Evolutionary conservation across 805 yeast species (phyloP).

Genomic region (Priceomyces fermenticarens): DNA sequence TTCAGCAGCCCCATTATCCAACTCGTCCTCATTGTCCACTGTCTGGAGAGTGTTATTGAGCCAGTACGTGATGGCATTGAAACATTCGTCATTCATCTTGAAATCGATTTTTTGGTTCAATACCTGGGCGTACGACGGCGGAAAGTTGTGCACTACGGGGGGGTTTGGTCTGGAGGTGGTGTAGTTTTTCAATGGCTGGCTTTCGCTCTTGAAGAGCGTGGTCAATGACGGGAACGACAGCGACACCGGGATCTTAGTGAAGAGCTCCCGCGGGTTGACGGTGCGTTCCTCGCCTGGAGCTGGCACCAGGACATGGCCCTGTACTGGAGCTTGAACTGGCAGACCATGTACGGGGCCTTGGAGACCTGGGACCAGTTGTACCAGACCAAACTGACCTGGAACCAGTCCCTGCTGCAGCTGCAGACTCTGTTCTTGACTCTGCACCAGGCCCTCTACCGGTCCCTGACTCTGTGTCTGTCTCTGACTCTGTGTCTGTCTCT

Average conservation of each 20-base stretch:
- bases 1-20: slow-evolving; percentile 14
- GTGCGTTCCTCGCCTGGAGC: slow-evolving; percentile 19
- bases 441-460: no score
- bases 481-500: no score
- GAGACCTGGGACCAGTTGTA: no score
- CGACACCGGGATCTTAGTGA: slow-evolving; percentile 10
- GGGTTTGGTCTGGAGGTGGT: background rate
- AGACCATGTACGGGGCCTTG: no score
- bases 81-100: slow-evolving; percentile 39
- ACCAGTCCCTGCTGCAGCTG: no score
- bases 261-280: slow-evolving; percentile 31
- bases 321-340: no score
- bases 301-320: no score
- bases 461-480: no score
- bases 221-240: slow-evolving; percentile 11
- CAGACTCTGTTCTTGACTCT: no score
- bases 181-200: slow-evolving; percentile 1
- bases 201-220: slow-evolving; percentile 8
- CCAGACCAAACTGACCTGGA: no score
- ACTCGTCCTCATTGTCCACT: slow-evolving; percentile 8
- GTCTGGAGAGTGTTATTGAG: slow-evolving; percentile 20
- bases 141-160: slow-evolving; percentile 1
- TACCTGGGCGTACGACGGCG: slow-evolving; percentile 2
- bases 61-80: slow-evolving; percentile 38
- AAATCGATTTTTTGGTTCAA: slow-evolving; percentile 16